phyloP scores from a whole-genome alignment of 2,329 filamentous ascomycete genomes.

The Coleophoma cylindrospora region DNA sequence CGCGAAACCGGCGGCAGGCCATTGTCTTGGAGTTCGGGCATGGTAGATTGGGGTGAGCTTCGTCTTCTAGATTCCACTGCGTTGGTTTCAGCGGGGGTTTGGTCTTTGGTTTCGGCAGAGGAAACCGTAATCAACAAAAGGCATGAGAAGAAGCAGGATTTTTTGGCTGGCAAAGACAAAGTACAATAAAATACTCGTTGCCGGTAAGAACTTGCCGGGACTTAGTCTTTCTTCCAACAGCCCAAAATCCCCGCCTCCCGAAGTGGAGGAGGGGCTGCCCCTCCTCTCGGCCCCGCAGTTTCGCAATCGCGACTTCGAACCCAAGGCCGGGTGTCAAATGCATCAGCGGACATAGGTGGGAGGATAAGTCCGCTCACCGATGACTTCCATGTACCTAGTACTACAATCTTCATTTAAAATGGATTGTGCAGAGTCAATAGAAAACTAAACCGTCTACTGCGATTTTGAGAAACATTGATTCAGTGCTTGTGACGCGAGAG shows the following conservation, averaged over 20 bases:
- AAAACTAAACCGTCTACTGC: no score
- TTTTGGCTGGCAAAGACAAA: no score
- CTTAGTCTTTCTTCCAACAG: no score
- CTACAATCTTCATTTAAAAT: no score
- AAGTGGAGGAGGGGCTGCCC: background rate
- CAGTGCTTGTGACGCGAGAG: background rate
- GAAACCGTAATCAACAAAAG: background rate
- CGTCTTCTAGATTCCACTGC: no score
- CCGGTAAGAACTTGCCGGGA: no score
- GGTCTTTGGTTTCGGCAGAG: background rate
- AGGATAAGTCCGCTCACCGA: no score
- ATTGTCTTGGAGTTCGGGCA: constrained; percentile 1
- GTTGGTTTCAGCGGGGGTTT: no score
- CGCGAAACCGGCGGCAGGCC: constrained; percentile 7
- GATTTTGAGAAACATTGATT: background rate
- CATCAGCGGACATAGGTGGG: background rate
- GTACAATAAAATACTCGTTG: no score
- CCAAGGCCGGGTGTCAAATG: background rate
- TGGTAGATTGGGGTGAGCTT: background rate
- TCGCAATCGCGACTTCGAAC: background rate
- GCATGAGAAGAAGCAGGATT: background rate
- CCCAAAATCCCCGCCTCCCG: background rate
- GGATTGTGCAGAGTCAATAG: no score
- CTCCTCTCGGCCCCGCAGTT: background rate
- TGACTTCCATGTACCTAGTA: no score